Evolutionary conservation across 495 filamentous ascomycete species (phyloP).

Genomic region (Astrocystis sublimbata): DNA sequence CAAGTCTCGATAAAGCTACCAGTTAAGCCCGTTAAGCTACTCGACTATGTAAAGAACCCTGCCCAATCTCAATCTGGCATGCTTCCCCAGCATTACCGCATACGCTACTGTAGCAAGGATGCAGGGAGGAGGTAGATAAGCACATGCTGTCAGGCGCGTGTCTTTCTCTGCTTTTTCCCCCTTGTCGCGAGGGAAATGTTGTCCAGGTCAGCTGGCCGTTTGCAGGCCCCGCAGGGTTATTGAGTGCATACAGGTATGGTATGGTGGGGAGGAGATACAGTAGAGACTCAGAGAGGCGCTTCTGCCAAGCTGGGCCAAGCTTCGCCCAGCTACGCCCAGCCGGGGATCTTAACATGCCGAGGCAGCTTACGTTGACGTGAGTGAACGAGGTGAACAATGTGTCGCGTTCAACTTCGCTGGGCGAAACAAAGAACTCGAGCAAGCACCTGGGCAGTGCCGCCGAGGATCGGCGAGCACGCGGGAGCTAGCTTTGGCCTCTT

Average conservation of each 20-base stretch:
- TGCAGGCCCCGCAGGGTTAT: too few species aligned
- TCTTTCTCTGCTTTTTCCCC: too few species aligned
- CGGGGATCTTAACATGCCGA: slow-evolving; percentile 3
- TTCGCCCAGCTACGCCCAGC: slow-evolving; percentile 3
- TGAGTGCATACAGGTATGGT: slow-evolving; percentile 9
- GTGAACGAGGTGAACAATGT: neutral
- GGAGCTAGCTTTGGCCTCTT: slow-evolving; percentile 12
- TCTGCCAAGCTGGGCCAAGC: too few species aligned
- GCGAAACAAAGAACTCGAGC: neutral
- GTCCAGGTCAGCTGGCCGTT: too few species aligned
- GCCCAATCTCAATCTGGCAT: slow-evolving; percentile 13
- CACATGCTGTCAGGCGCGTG: neutral
- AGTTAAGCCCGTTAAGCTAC: too few species aligned
- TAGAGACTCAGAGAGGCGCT: too few species aligned
- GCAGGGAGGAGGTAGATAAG: slow-evolving; percentile 9
- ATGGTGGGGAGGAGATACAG: neutral
- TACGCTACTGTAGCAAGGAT: slow-evolving; percentile 9
- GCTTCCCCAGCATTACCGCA: slow-evolving; percentile 6
- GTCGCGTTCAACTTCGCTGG: slow-evolving; percentile 8
- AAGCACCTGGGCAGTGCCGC: too few species aligned
- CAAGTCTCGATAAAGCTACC: neutral
- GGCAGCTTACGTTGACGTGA: neutral
- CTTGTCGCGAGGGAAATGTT: too few species aligned
- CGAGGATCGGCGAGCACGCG: slow-evolving; percentile 12
- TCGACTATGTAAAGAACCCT: neutral